These are phyloP conservation scores for Reutealis trisperma DNA, from an alignment of 345 rosid species.

Conservation along the genomic window DNA sequence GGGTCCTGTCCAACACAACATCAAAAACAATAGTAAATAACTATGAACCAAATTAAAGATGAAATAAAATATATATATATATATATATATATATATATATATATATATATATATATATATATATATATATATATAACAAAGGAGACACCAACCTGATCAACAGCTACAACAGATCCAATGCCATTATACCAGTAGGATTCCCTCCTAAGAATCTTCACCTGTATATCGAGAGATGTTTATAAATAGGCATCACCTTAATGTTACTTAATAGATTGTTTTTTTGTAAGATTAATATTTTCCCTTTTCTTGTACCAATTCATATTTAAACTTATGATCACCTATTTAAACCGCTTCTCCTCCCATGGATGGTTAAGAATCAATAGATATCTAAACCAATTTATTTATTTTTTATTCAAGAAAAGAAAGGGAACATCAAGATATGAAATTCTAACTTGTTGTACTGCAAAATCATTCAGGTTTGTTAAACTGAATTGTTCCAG, in stretches of 20 bases:
- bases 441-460: too few species aligned
- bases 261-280: background rate
- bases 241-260: too few species aligned
- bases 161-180: slow-evolving; percentile 79
- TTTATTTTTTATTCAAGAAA: too few species aligned
- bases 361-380: too few species aligned
- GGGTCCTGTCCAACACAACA: slow-evolving; percentile 57
- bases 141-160: slow-evolving; percentile 62
- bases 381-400: too few species aligned
- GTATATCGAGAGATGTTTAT: slow-evolving; percentile 1
- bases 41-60: background rate
- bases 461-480: too few species aligned
- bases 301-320: background rate
- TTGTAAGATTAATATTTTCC: background rate
- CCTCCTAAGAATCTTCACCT: slow-evolving; percentile 87
- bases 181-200: slow-evolving; percentile 94
- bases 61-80: background rate
- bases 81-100: too few species aligned
- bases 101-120: too few species aligned
- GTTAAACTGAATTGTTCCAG: too few species aligned
- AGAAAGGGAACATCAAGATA: too few species aligned
- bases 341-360: too few species aligned
- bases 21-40: background rate
- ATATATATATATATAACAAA: background rate
- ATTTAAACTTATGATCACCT: too few species aligned